Base-by-base conservation (phyloP, 2,329 filamentous ascomycete genomes). In the Colletotrichum nymphaeae region DNA sequence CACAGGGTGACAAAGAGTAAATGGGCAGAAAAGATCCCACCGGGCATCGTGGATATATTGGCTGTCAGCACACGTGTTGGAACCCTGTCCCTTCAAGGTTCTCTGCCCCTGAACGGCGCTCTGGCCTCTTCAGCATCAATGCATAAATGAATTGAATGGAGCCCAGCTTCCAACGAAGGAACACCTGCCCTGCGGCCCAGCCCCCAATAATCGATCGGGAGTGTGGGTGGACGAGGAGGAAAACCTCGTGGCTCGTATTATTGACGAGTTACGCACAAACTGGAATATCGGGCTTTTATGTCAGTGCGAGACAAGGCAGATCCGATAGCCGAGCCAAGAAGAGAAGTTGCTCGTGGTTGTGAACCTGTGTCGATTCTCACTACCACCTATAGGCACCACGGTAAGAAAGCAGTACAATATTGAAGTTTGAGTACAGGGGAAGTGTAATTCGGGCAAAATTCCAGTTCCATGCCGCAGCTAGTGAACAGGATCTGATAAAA, bases 251-350 rank as follows among this genome's bases (percentile, higher is more conserved):
- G 46, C 53, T 73, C 59, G 32, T 24, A 35, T 19, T n/a, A 35
- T 19, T n/a, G 42, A n/a, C 1, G 35, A 53, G 26, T 14, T 42
- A 32, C 59, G 49, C 32, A 60, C 59, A 24, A 30, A 64, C 22
- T 49, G 32, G 59, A 19, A 56, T 35, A 26, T 35, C n/a, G 9
- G 35, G 14, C 57, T 22, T 19, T 52, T 24, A 28, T 7, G 59
- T 73, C 66, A 73, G 70, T 73, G 70, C 67, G 67, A 62, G 35
- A 56, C 35, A 30, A n/a, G 26, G 71, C 56, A 70, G 71, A 70
- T 70, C 67, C 71, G 71, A 73, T 70, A 62, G 46, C 71, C 71
- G 71, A 70, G 46, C 67, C 67, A 69, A 11, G 35, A 5, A 55
- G 22, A 24, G 42, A 46, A 14, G 32, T 32, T 65, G n/a, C 52